phyloP scores from a whole-genome alignment of 805 yeast species.

The Ogataea paraovalis region DNA sequence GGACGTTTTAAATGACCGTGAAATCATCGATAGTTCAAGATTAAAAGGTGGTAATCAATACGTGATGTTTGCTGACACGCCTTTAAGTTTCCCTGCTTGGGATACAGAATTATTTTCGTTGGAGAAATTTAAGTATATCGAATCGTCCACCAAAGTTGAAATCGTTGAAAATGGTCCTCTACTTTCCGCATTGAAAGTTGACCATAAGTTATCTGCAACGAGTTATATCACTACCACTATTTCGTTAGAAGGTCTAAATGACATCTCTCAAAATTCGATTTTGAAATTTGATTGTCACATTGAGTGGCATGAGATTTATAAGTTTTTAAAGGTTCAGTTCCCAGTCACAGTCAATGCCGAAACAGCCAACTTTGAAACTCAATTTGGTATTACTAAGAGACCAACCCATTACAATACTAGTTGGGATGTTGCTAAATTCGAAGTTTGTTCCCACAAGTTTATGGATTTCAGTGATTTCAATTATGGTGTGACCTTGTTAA shows the following conservation, averaged over 20 bases:
- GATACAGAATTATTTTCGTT: conserved; percentile 90
- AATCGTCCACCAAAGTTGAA: conserved; percentile 35
- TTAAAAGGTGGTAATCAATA: conserved; percentile 74
- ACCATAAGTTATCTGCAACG: conserved; percentile 51
- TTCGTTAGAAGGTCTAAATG: conserved; percentile 56
- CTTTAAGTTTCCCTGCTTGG: conserved; percentile 93
- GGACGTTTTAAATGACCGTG: conserved; percentile 57
- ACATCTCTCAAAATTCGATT: conserved; percentile 33
- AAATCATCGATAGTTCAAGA: conserved; percentile 57
- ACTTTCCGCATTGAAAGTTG: conserved; percentile 59
- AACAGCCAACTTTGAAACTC: conserved; percentile 85
- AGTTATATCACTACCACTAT: conserved; percentile 65
- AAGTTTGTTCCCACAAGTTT: conserved; percentile 90
- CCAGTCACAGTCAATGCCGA: conserved; percentile 81
- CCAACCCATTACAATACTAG: conserved; percentile 94
- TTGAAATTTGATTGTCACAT: conserved; percentile 57
- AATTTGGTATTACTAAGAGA: conserved; percentile 85
- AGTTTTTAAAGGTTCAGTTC: conserved; percentile 91
- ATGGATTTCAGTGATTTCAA: conserved; percentile 84
- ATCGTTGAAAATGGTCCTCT: conserved; percentile 50
- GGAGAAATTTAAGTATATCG: conserved; percentile 58
- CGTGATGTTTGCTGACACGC: conserved; percentile 83
- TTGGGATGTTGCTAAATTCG: conserved; percentile 97
- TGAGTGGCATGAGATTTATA: conserved; percentile 83
- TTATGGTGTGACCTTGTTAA: conserved; percentile 83